Base-by-base conservation (phyloP, 2,329 filamentous ascomycete genomes). In the Xylaria sp. region DNA sequence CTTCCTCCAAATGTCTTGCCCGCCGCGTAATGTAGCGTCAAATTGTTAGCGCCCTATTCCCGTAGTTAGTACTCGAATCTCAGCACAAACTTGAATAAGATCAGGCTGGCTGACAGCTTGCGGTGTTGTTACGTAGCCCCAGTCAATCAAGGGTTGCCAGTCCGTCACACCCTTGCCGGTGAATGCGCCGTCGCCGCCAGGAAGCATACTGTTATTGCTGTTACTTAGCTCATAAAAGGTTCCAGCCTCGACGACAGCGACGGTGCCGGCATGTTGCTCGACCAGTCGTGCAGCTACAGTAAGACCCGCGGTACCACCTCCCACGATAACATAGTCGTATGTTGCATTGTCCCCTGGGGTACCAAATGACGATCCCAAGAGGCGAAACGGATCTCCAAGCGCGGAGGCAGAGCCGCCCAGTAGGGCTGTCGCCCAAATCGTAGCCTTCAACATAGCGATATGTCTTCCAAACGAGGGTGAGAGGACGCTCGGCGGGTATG, bases 231-330 rank as follows among this genome's bases (percentile, higher is more conserved):
- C 78, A 63, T 80, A 78, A 49, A 80, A 80, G 3, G 69, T 71
- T 12, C 82, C 81, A 1, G 80, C 81, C 71, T 83, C 81, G 31
- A 83, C 71, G 5, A 83, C 76, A 23, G 81, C 81, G 9, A 83
- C 81, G 8, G 73, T 76, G 64, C 75, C 76, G 23, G 76, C 72
- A 41, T 80, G 74, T 33, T 81, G 80, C 64, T 75, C 73, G 28
- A 72, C 66, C 0, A 83, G 74, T 2, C 81, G 75, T 23, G 73
- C 75, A 2, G 78, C 81, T 0, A 83, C 60, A 0, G 78, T 75
- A 41, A 80, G 77, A 28, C 82, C 82, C 0, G 80, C 81, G 0
- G 79, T 83, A 28, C 82, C 82, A 39, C 81, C 82, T 36, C 82
- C 81, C 25, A 82, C 75, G n/a, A 83, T 67, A 15, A 75, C 60